phyloP scores from a whole-genome alignment of 163 green algal species.

The Dunaliella salina region DNA sequence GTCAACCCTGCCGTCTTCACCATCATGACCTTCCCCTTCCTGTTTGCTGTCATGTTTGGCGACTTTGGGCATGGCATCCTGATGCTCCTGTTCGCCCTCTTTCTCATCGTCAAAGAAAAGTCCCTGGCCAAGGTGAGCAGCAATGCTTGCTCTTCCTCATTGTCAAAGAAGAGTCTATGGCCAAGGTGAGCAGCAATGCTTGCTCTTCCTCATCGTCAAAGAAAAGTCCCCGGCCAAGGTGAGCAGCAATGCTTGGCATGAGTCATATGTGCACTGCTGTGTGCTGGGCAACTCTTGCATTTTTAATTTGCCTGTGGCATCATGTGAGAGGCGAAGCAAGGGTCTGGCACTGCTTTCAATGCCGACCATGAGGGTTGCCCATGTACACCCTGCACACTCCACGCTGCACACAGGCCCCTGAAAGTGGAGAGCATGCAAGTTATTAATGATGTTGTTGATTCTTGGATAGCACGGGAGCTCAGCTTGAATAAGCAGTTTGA shows the following conservation, averaged over 20 bases:
- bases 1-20: slow-evolving; percentile 91
- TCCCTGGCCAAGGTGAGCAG: slow-evolving; percentile 61
- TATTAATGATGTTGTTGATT: too few species aligned
- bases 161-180: slow-evolving; percentile 77
- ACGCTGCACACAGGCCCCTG: too few species aligned
- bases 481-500: too few species aligned
- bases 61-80: slow-evolving; percentile 92
- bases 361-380: too few species aligned
- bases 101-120: slow-evolving; percentile 85
- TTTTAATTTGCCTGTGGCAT: too few species aligned
- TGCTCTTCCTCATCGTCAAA: slow-evolving; percentile 75
- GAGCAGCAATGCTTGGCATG: slow-evolving; percentile 37
- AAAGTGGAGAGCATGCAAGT: too few species aligned
- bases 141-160: slow-evolving; percentile 87
- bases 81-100: slow-evolving; percentile 78
- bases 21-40: slow-evolving; percentile 98
- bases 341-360: too few species aligned
- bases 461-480: too few species aligned
- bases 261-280: too few species aligned
- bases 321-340: too few species aligned
- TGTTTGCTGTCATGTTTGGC: slow-evolving; percentile 99
- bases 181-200: slow-evolving; percentile 52
- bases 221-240: slow-evolving; percentile 76
- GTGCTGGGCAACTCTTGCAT: too few species aligned
- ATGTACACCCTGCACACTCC: too few species aligned